Base-by-base conservation (phyloP, 2,329 filamentous ascomycete species). In the Colletotrichum melonis region DNA sequence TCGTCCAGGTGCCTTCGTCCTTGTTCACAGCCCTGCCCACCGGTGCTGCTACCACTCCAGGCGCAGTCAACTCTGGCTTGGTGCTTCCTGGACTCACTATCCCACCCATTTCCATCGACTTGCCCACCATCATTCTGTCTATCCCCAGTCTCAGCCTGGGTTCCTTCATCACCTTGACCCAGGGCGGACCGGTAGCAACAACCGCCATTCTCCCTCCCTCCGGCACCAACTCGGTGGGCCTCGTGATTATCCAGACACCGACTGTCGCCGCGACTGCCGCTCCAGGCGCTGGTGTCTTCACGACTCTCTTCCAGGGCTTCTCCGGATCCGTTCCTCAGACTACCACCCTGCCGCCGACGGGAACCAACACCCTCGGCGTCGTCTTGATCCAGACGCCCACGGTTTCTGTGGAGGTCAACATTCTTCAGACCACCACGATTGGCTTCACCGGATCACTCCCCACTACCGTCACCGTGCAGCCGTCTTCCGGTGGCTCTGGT, bases 331-430 rank as follows among this genome's bases (percentile, higher is more conserved):
- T 52, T 2, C 62, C 71, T 1, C 57, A n/a, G 2, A 73, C 71
- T 11, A 67, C 58, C 19, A 73, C 71, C 28, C 62, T 73, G 22
- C 35, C 28, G 9, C 71, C 71, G 7, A 54, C 71, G 14, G 67
- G 62, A 35, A 30, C 42, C 38, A 67, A 58, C 57, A 32, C 54
- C 7, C 62, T 72, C 3, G 68, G 67, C 3, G 62, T 67, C 14
- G 71, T 73, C 11, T 24, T 74, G 57, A 38, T 72, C 28, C 68
- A 74, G 35, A 72, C 72, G 6, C 72, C 72, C 12, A 72, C 72
- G 19, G 62, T 58, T 7, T 11, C 24, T 24, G 63, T 32, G 12
- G 64, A 73, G 49, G 63, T 32, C 24, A 70, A 73, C 63, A 14
- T 55, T 7, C 49, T 63, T 5, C 60, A 38, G 26, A 73, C 70